phyloP scores from a whole-genome alignment of 805 yeast genomes.

The Candida ovalis region DNA sequence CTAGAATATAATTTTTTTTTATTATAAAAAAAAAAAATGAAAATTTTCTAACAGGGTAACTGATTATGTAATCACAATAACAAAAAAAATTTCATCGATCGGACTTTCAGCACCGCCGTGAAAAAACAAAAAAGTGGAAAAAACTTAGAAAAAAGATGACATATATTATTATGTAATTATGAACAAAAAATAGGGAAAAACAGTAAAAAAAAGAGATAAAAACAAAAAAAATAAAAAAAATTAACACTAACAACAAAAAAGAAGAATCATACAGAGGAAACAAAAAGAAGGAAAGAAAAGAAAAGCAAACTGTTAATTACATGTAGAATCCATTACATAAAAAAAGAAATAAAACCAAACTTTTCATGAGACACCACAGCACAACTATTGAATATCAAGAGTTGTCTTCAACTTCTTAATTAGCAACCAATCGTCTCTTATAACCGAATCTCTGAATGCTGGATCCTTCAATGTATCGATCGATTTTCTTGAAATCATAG shows the following conservation, averaged over 20 bases:
- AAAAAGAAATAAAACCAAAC: neutral
- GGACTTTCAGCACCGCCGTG: too few relatives aligned
- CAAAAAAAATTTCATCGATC: neutral
- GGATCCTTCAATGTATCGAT: constrained; percentile 98
- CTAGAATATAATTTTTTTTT: too few relatives aligned
- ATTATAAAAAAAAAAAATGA: neutral
- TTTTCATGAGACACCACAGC: neutral
- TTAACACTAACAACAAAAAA: too few relatives aligned
- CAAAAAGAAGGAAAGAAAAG: neutral
- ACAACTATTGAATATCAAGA: constrained; percentile 66
- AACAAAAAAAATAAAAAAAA: neutral
- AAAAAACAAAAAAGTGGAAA: too few relatives aligned
- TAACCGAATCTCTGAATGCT: constrained; percentile 91
- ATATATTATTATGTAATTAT: neutral
- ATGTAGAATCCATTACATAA: neutral
- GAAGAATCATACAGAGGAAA: neutral
- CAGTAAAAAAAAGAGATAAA: neutral
- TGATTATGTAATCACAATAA: neutral
- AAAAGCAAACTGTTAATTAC: neutral
- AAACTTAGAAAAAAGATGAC: too few relatives aligned
- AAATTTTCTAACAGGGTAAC: neutral
- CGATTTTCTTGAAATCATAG: constrained; percentile 84
- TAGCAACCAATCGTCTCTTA: constrained; percentile 94
- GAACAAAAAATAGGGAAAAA: neutral
- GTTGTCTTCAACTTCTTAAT: constrained; percentile 83